Base-by-base conservation (phyloP, 78 protist species). In the Dictyostelium brefeldianum region DNA sequence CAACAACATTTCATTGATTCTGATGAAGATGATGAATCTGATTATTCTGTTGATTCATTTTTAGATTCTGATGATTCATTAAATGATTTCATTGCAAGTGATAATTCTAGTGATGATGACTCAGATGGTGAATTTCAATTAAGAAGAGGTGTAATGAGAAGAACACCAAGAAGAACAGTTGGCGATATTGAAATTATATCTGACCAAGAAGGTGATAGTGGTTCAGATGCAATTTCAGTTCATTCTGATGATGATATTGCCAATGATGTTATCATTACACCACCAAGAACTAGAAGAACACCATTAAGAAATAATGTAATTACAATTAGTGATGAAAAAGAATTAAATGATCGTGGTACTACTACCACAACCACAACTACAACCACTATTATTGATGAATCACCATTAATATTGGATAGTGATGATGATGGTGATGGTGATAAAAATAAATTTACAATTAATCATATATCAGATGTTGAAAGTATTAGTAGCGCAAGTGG, bases 1-100 rank as follows among this genome's bases (percentile, higher is more conserved):
- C 70, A 83, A 25, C 56, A 83, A 36, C 8, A 36, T 0, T 70
- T n/a, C 43, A 70, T 57, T 29, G 17, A 8, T 7, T 54, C 8
- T 7, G 80, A 48, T 12, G 53, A 5, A 0, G 80, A 74, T 48
- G 41, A n/a, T 22, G 0, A 41, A 29, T 22, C 80, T 9, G 53
- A 31, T 12, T 80, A 82, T 1, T 29, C 12, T 5, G 90, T 69
- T 1, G 78, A 71, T 14, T 62, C 70, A 25, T 36, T 56, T 22
- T 62, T 56, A 11, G 75, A 73, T 43, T 20, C 47, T 53, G 74
- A 73, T 31, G 91, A 81, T 48, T 81, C 89, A 0, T 10, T 81
- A 1, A 29, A 43, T 43, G 80, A 41, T 12, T 82, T 82, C 25
- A 31, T 82, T 31, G 69, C 22, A 59, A 83, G 48, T 46, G 83